Percentiles rank a stretch among this genome's conserved stretches.
Evolutionary conservation across 768 basidiomycete species (phyloP).

Genomic region (Tulasnella sp.): DNA sequence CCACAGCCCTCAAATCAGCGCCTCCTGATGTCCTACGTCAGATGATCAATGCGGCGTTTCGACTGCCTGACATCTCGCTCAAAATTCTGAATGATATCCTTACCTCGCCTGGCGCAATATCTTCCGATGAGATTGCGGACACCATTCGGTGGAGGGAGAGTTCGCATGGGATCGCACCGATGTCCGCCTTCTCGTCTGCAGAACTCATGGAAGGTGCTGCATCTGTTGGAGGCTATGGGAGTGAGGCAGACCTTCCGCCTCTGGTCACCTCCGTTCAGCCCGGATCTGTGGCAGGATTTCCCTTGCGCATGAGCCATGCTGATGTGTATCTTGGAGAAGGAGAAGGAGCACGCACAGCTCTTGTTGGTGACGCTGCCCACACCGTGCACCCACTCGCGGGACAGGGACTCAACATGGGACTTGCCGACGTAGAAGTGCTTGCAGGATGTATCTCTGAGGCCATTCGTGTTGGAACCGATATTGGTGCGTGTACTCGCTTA

Average conservation of each 20-base stretch:
- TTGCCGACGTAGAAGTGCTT: constrained; percentile 72
- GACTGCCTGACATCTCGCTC: constrained; percentile 64
- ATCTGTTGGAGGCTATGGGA: constrained; percentile 5
- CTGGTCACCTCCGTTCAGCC: constrained; percentile 58
- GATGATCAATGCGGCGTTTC: constrained; percentile 88
- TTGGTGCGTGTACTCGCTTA: constrained; percentile 42
- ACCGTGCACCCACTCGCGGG: constrained; percentile 91
- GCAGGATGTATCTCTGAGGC: constrained; percentile 50
- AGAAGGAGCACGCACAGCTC: constrained; percentile 54
- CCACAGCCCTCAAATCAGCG: constrained; percentile 54
- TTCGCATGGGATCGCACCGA: constrained; percentile 51
- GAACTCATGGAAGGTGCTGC: constrained; percentile 43
- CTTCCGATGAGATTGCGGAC: constrained; percentile 38
- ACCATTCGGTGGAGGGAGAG: constrained; percentile 66
- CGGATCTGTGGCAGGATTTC: constrained; percentile 77
- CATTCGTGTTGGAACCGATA: constrained; percentile 57
- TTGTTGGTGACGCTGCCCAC: constrained; percentile 94
- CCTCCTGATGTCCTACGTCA: constrained; percentile 49
- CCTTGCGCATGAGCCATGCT: constrained; percentile 75
- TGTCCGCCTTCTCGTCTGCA: constrained; percentile 39
- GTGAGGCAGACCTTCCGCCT: constrained; percentile 45
- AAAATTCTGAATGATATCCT: constrained; percentile 51
- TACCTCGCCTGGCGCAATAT: constrained; percentile 29
- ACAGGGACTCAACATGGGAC: constrained; percentile 90
- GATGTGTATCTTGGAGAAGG: constrained; percentile 76